phyloP scores from a whole-genome alignment of 2,329 filamentous ascomycete genomes.

The Sporothrix pallida region DNA sequence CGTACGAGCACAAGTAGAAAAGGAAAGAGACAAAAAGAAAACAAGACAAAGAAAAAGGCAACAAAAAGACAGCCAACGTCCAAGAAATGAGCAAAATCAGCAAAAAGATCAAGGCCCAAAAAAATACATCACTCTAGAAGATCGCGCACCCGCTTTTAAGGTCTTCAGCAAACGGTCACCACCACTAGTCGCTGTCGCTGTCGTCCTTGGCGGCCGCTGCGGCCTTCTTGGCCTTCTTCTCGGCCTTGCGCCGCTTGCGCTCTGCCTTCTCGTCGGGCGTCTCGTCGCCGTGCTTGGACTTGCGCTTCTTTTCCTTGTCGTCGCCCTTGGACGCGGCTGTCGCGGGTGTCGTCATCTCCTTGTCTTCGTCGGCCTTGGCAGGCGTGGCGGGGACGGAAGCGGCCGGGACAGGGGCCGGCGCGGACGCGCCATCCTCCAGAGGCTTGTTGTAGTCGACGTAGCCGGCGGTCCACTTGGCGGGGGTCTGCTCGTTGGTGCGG shows the following conservation, averaged over 20 bases:
- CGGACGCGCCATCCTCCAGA: conserved; percentile 49
- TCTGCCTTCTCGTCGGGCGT: conserved; percentile 67
- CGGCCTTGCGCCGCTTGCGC: conserved; percentile 44
- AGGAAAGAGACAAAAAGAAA: neutral
- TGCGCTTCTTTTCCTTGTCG: conserved; percentile 73
- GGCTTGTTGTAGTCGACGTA: conserved; percentile 87
- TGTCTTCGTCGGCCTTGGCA: conserved; percentile 41
- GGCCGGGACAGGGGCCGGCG: conserved; percentile 51
- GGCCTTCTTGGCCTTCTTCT: conserved; percentile 44
- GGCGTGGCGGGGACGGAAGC: conserved; percentile 47
- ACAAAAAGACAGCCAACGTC: neutral
- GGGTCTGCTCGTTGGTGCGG: conserved; percentile 88
- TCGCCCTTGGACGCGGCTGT: conserved; percentile 41
- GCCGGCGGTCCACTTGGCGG: conserved; percentile 86
- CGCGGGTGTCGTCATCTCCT: conserved; percentile 36
- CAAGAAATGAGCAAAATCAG: too few species aligned
- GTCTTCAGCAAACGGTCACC: neutral
- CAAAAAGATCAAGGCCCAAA: neutral
- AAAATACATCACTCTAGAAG: neutral
- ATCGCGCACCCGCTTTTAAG: neutral
- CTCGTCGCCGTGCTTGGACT: conserved; percentile 76
- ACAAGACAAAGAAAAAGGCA: conserved; percentile 1
- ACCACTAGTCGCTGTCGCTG: conserved; percentile 38
- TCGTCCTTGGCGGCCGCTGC: conserved; percentile 36
- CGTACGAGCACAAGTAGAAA: neutral